phyloP scores from a whole-genome alignment of 257 asterid genomes.

The Solanum paucissectum region DNA sequence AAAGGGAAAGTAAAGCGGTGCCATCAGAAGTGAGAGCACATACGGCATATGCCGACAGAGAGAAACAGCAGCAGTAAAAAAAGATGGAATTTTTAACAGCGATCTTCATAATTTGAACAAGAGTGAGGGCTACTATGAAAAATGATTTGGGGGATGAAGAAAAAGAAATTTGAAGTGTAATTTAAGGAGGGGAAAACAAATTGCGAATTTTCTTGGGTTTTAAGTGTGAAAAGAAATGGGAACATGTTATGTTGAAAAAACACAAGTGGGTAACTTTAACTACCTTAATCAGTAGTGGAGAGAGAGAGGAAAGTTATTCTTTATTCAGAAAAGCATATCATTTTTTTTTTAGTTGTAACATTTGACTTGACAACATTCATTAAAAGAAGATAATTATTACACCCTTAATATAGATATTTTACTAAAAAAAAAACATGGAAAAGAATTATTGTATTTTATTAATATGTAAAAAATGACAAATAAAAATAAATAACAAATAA shows the following conservation, averaged over 20 bases:
- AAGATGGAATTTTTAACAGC: slow-evolving; percentile 7
- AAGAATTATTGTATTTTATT: too few species aligned
- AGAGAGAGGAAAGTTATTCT: neutral
- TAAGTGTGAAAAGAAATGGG: neutral
- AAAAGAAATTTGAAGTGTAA: neutral
- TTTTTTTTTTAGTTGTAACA: too few species aligned
- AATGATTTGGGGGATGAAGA: neutral
- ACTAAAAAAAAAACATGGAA: too few species aligned
- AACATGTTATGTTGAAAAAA: neutral
- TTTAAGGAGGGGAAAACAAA: neutral
- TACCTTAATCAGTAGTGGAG: neutral
- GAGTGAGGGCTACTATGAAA: neutral
- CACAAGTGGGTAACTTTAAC: neutral
- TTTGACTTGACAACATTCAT: too few species aligned
- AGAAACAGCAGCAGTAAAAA: slow-evolving; percentile 26
- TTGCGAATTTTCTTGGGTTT: neutral
- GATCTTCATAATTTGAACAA: slow-evolving; percentile 12
- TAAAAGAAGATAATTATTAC: too few species aligned
- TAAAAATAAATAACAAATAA: too few species aligned
- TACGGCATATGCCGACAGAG: neutral
- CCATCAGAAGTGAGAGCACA: slow-evolving; percentile 44
- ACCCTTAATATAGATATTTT: too few species aligned
- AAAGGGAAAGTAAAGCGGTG: slow-evolving; percentile 43
- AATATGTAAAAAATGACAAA: too few species aligned
- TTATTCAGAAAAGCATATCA: neutral